Percentiles rank a stretch among this genome's conserved stretches.
phyloP scores from a whole-genome alignment of 2,329 filamentous ascomycete genomes.

The Tolypocladium paradoxum region DNA sequence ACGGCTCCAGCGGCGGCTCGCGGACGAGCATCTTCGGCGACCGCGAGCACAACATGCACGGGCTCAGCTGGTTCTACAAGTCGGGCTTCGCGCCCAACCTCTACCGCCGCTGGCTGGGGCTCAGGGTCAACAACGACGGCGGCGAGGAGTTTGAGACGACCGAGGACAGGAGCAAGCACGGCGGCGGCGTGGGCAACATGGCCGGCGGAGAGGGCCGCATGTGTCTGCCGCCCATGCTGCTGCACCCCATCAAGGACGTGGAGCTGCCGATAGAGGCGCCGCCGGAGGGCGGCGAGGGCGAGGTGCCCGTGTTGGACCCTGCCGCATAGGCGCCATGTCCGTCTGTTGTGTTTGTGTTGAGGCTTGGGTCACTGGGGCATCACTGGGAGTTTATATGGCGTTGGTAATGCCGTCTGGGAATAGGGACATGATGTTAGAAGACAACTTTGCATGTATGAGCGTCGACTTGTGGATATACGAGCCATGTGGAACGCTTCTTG shows the following conservation, averaged over 20 bases:
- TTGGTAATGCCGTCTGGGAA: background rate
- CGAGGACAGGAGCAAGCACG: slow-evolving; percentile 40
- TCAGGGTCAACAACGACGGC: slow-evolving; percentile 67
- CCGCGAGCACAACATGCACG: slow-evolving; percentile 78
- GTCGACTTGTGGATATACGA: background rate
- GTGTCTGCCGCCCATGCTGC: slow-evolving; percentile 80
- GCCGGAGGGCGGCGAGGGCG: slow-evolving; percentile 24
- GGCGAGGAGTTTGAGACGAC: slow-evolving; percentile 65
- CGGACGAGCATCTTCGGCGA: slow-evolving; percentile 68
- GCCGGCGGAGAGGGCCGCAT: slow-evolving; percentile 68
- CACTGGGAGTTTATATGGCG: slow-evolving; percentile 3
- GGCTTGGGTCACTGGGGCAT: background rate
- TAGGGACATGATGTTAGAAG: background rate
- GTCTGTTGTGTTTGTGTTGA: background rate
- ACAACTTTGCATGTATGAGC: background rate
- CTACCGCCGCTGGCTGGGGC: slow-evolving; percentile 78
- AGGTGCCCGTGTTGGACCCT: slow-evolving; percentile 33
- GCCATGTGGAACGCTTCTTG: background rate
- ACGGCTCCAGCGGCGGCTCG: slow-evolving; percentile 64
- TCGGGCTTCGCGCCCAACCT: slow-evolving; percentile 71
- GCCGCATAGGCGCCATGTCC: slow-evolving; percentile 14
- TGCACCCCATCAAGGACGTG: slow-evolving; percentile 80
- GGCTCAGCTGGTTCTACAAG: slow-evolving; percentile 88
- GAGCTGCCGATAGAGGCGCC: slow-evolving; percentile 52
- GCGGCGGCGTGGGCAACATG: slow-evolving; percentile 39